Evolutionary conservation across 768 basidiomycete genomes (phyloP).

Genomic region (Tylopilus felleus): DNA sequence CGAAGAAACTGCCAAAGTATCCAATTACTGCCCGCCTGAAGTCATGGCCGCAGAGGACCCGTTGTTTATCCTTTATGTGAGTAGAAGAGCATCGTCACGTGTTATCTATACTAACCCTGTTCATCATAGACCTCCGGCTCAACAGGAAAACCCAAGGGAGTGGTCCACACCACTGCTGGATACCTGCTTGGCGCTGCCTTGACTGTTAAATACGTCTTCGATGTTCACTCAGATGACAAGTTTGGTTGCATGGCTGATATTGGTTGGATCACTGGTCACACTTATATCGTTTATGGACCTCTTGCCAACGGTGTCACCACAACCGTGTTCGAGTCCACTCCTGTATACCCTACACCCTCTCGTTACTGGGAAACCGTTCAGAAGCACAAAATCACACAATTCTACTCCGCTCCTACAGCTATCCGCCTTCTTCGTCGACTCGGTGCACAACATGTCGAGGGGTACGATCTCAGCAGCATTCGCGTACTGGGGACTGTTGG

Average conservation of each 20-base stretch:
- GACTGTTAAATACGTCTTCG: conserved; percentile 97
- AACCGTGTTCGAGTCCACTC: conserved; percentile 93
- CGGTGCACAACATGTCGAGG: conserved; percentile 81
- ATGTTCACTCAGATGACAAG: conserved; percentile 92
- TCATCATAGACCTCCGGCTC: conserved; percentile 79
- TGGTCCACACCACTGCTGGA: conserved; percentile 84
- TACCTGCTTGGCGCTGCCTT: conserved; percentile 91
- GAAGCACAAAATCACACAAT: conserved; percentile 90
- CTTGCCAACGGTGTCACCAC: conserved; percentile 83
- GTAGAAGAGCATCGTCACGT: conserved; percentile 29
- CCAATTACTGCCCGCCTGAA: conserved; percentile 85
- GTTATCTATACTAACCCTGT: conserved; percentile 3
- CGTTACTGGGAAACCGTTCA: conserved; percentile 97
- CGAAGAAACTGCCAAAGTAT: conserved; percentile 81
- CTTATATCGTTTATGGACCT: conserved; percentile 96
- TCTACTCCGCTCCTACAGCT: conserved; percentile 94
- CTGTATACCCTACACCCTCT: conserved; percentile 92
- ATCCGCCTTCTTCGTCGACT: conserved; percentile 87
- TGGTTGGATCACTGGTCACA: conserved; percentile 98
- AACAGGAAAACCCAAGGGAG: conserved; percentile 96
- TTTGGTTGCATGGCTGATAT: conserved; percentile 99
- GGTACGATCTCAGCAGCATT: conserved; percentile 75
- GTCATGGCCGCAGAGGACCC: conserved; percentile 93
- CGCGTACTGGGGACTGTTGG: conserved; percentile 92
- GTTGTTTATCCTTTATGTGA: conserved; percentile 95